Percentiles rank a stretch among this genome's conserved stretches.
Conservation (phyloP, 352 stramenopile species). For the Phytophthora citricola region DNA sequence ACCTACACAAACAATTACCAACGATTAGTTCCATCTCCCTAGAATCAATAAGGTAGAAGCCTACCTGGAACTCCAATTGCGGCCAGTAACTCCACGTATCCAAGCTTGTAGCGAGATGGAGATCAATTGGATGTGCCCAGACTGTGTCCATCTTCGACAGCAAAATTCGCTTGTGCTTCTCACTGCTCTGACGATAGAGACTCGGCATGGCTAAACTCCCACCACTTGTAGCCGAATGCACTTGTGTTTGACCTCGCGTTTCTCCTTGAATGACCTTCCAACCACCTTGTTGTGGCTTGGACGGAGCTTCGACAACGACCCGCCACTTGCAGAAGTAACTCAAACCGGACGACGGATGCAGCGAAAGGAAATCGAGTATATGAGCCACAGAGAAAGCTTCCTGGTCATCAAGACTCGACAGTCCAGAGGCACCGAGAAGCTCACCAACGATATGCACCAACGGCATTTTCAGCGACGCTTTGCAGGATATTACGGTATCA, state of each 20-base stretch:
- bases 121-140: slow-evolving; percentile 62
- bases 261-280: slow-evolving; percentile 57
- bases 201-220: slow-evolving; percentile 28
- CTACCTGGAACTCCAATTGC: slow-evolving; percentile 48
- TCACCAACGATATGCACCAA: slow-evolving; percentile 55
- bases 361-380: slow-evolving; percentile 47
- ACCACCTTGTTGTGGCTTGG: background rate
- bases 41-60: background rate
- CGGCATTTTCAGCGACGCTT: slow-evolving; percentile 44
- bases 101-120: slow-evolving; percentile 42
- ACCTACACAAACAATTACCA: slow-evolving; percentile 21
- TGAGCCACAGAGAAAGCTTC: slow-evolving; percentile 29
- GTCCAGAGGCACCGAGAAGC: slow-evolving; percentile 51
- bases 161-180: background rate
- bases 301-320: slow-evolving; percentile 20
- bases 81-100: slow-evolving; percentile 44
- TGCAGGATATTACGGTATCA: background rate
- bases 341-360: slow-evolving; percentile 42
- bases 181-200: slow-evolving; percentile 22
- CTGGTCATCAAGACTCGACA: slow-evolving; percentile 23
- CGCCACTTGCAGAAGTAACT: slow-evolving; percentile 70
- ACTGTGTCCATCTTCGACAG: slow-evolving; percentile 48
- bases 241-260: slow-evolving; percentile 51
- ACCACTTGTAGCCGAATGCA: slow-evolving; percentile 35
- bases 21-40: background rate